Base-by-base conservation (phyloP, 208 protist species). In the Leishmania arabica region DNA sequence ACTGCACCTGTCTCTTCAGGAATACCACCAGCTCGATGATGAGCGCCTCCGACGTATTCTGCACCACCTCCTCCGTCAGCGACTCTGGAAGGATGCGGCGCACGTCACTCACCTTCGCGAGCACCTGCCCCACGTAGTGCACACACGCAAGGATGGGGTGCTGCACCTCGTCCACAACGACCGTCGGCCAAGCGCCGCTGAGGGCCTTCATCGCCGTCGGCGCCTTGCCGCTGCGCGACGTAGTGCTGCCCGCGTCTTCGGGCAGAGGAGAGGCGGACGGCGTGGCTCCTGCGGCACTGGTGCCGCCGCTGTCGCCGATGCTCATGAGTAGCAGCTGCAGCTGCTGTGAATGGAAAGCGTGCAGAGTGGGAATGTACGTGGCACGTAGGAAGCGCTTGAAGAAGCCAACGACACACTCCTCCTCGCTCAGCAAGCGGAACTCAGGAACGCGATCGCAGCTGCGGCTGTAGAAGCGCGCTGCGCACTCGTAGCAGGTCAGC, bases 401-500 rank as follows among this genome's bases (percentile, higher is more conserved):
- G 86, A 94, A 95, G 51, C 88, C 85, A 34, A 90, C 82, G 13
- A 95, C 73, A 72, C 85, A 92, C n/a, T 91, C 89, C 62, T 94
- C 84, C 37, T 87, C 76, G 66, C 82, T 80, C 49, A 88, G 77
- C 37, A 82, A 56, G 45, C 81, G 79, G 58, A 88, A 78, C 74
- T 90, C 88, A 0, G 90, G 88, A 1, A 93, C 88, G 51, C 88
- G 86, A 49, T 90, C 87, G 53, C 82, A 84, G 84, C 92, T 94
- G 58, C 90, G 88, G 45, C 88, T 83, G 73, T 86, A 90, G 85
- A 97, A 97, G 8, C 86, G 86, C 51, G 83, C 56, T 2, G 88
- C 90, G 80, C 88, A 92, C 72, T 93, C 88, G 85, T 95, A 93
- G 80, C 94, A 97, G 64, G 92, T 93, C n/a, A 96, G 77, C 58